phyloP scores from a whole-genome alignment of 192 early-diverging fungal genomes.

The Gonapodya prolifera region DNA sequence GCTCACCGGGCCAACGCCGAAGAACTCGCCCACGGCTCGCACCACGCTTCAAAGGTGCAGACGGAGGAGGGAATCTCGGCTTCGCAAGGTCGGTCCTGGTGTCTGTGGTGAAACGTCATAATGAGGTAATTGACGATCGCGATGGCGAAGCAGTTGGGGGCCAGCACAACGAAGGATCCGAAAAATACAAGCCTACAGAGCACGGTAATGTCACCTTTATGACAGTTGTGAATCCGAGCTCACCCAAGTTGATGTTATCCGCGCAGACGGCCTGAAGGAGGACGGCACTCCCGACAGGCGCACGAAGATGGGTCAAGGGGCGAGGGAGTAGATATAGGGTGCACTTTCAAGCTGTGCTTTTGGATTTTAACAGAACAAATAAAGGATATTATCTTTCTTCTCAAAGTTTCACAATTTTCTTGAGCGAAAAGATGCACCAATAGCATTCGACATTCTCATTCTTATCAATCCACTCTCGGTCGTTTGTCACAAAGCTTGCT shows the following conservation, averaged over 20 bases:
- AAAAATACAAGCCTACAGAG: not conserved
- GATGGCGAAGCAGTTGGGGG: not conserved
- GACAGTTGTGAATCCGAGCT: not conserved
- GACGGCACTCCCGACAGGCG: not conserved
- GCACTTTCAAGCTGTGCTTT: no score
- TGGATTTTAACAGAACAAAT: no score
- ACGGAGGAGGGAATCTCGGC: not conserved
- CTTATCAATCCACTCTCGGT: no score
- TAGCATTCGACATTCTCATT: no score
- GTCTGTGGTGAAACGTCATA: not conserved
- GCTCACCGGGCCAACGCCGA: not conserved
- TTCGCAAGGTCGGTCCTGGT: not conserved
- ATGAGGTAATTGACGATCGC: not conserved
- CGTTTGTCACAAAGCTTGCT: no score
- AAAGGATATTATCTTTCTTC: no score
- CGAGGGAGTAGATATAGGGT: not conserved
- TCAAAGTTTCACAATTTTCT: no score
- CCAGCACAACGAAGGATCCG: not conserved
- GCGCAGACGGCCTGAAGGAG: not conserved
- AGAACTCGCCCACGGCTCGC: not conserved
- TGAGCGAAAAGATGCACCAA: no score
- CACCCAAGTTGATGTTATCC: not conserved
- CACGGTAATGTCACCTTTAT: not conserved
- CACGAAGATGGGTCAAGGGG: not conserved
- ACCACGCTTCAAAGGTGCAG: not conserved